A percentile compares a stretch with the other conserved stretches of the same genome.
These are phyloP conservation scores for Geotrichum siamense DNA, from an alignment of 1,139 yeast species.

Conservation along the genomic window DNA sequence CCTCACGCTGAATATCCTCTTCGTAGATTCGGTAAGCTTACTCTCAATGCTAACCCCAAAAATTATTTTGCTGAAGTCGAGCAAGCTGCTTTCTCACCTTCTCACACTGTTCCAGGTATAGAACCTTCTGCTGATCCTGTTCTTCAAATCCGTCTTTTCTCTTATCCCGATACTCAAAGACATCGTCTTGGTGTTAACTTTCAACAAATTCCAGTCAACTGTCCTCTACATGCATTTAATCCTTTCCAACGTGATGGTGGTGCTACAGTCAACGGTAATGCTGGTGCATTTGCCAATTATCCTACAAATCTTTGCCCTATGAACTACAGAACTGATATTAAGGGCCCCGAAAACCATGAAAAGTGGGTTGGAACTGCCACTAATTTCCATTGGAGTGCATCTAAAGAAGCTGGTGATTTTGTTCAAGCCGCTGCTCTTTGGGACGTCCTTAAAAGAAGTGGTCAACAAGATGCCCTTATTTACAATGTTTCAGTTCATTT, in stretches of 20 bases:
- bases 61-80: constrained; percentile 78
- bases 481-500: constrained; percentile 79
- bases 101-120: constrained; percentile 78
- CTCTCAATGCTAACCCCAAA: constrained; percentile 63
- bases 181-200: constrained; percentile 65
- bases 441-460: constrained; percentile 59
- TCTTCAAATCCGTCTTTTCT: constrained; percentile 73
- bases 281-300: constrained; percentile 73
- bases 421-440: constrained; percentile 63
- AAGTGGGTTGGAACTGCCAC: constrained; percentile 83
- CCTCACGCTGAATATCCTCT: constrained; percentile 71
- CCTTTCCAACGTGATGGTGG: constrained; percentile 73
- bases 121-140: constrained; percentile 86
- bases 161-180: constrained; percentile 76
- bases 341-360: constrained; percentile 60
- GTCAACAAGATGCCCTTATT: constrained; percentile 73
- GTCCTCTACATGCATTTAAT: constrained; percentile 37
- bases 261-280: constrained; percentile 69
- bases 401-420: constrained; percentile 56
- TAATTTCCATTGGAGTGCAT: constrained; percentile 78
- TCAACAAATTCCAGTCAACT: constrained; percentile 67
- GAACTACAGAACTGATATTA: constrained; percentile 39
- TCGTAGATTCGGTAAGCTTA: constrained; percentile 64
- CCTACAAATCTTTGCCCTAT: constrained; percentile 43
- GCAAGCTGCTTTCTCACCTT: constrained; percentile 77